Percentiles rank a stretch among this genome's conserved stretches.
These are phyloP conservation scores for Helichrysum umbraculigerum DNA, from an alignment of 129 eudicot species.

Conservation along the genomic window DNA sequence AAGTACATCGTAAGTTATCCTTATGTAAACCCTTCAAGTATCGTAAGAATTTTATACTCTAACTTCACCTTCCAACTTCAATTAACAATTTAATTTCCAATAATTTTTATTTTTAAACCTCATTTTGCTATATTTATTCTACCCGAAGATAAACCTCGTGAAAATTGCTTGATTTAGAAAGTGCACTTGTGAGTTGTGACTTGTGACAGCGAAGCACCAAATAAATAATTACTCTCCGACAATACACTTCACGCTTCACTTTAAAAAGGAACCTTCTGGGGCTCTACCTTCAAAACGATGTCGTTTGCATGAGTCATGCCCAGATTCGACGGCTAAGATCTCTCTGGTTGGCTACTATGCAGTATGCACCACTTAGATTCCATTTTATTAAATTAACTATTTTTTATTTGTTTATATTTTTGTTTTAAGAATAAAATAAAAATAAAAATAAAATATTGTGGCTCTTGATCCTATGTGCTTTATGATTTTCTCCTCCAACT, in stretches of 20 bases:
- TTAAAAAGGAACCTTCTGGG: slow-evolving; percentile 19
- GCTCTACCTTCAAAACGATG: neutral
- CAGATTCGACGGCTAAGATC: slow-evolving; percentile 23
- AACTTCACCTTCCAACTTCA: no score
- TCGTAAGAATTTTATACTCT: no score
- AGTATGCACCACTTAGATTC: slow-evolving; percentile 24
- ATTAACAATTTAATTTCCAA: no score
- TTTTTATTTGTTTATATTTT: neutral
- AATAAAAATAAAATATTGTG: neutral
- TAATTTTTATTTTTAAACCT: no score
- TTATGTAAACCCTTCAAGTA: no score
- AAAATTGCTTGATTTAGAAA: no score
- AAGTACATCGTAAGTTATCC: no score
- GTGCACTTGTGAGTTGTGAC: no score
- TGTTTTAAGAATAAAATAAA: neutral
- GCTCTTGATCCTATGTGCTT: neutral
- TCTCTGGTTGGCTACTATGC: slow-evolving; percentile 2
- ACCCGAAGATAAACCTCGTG: no score
- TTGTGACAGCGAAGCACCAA: slow-evolving; percentile 10
- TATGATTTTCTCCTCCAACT: neutral
- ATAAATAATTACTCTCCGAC: slow-evolving; percentile 13
- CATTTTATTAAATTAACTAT: neutral
- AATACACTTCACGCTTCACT: slow-evolving; percentile 9
- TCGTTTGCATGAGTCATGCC: slow-evolving; percentile 16
- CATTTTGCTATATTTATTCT: no score